phyloP scores from a whole-genome alignment of 257 asterid species.

The Cinchona pubescens region DNA sequence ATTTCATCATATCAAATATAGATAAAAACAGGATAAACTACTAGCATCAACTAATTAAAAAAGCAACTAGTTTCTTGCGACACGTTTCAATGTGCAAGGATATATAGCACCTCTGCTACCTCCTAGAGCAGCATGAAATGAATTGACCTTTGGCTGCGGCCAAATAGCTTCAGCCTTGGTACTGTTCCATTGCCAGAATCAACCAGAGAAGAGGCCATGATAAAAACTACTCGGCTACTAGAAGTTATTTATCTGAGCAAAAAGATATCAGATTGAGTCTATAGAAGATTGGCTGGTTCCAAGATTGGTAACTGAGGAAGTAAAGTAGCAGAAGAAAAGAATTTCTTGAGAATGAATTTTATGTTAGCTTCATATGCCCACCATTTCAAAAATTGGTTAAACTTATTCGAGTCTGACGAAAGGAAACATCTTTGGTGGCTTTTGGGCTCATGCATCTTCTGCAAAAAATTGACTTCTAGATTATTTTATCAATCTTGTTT shows the following conservation, averaged over 20 bases:
- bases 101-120: constrained; percentile 47
- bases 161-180: constrained; percentile 34
- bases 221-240: not conserved
- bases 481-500: no score
- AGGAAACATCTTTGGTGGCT: constrained; percentile 13
- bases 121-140: constrained; percentile 51
- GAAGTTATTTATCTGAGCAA: not conserved
- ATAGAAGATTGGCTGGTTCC: constrained; percentile 25
- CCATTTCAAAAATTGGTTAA: constrained; percentile 11
- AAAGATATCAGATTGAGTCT: constrained; percentile 6
- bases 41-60: not conserved
- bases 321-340: constrained; percentile 35
- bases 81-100: constrained; percentile 1
- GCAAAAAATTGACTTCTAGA: no score
- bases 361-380: constrained; percentile 6
- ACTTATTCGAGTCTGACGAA: constrained; percentile 11
- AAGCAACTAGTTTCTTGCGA: not conserved
- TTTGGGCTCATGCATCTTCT: not conserved
- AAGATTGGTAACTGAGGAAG: constrained; percentile 36
- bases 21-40: not conserved
- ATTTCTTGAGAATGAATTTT: constrained; percentile 34
- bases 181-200: constrained; percentile 22
- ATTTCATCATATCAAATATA: not conserved
- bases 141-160: constrained; percentile 41
- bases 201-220: constrained; percentile 16